Base-by-base conservation (phyloP, 2,329 filamentous ascomycete genomes). In the Monascus ruber region DNA sequence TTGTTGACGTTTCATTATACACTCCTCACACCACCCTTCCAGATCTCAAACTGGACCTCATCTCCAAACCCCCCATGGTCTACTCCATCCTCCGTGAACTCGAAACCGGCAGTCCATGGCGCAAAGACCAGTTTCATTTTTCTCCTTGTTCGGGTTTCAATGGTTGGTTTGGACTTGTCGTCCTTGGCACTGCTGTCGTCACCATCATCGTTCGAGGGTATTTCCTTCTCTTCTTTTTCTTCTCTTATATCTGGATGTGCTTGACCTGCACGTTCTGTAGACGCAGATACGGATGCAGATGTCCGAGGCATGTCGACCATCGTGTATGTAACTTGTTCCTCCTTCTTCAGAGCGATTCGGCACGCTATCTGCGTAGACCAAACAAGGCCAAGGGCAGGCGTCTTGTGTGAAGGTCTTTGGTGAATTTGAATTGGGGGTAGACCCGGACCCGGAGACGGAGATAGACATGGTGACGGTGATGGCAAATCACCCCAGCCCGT, bases 41-140 rank as follows among this genome's bases (percentile, higher is more conserved):
- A 77, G 41, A 95, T 80, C 58, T 87, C 81, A 59, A 87, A 93
- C 53, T 85, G 80, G 4, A 81, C 69, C 9, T 62, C 59, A 5
- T 53, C 47, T 17, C 17, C 17, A 17, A 17, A 17, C 17, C 17
- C 17, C 3, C 3, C 17, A 17, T 17, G 17, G 17, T 17, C 17
- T 17, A 17, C 17, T 28, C 33, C 41, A 8, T 29, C 32, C 27
- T 7, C 35, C 6, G 26, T 25, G 34, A 8, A 26, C 5, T 17
- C 27, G 44, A 68, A 68, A 1, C 71, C 72, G 2, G 66, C 63
- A 4, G 75, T 74, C 74, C 93, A 91, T 1, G 84, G 76, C 36
- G 86, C 83, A 66, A 94, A 96, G 1, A 94, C 89, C 6, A 96
- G 76, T 60, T 88, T 93, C 71, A 94, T 79, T 69, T 78, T 85